Evolutionary conservation across 1,139 yeast species (phyloP), one percentile per base, ranked within the genome.

Genomic region (Spencermartinsiella ligniputridi): DNA sequence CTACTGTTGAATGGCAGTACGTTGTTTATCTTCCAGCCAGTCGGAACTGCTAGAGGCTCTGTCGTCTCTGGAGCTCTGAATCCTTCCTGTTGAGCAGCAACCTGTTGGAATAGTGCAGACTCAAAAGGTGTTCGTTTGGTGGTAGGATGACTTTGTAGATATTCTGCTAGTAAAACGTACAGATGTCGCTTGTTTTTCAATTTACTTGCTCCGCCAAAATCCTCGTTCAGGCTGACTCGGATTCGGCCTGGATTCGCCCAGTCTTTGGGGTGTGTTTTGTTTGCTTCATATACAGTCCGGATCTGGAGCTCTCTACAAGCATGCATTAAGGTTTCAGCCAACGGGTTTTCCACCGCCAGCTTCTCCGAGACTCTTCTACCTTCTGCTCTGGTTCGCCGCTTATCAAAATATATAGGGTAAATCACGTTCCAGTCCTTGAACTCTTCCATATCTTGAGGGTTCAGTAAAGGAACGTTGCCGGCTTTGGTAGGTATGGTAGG

Each of bases 201-300:
- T 27, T 47, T 41, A 9, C 48, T 51, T 21, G 45, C 40, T 15
- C 32, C 32, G 15, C 15, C 32, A n/a, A 27, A n/a, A 37, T 51
- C 39, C 67, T 67, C 56, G 32, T 15, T 79, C 11, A 51, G 34
- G 64, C 48, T 74, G 17, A 89, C 85, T 55, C 96, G 76, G 32
- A 92, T 92, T 56, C 97, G 76, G 12, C 98, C 98, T 1, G 97
- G 95, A 61, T 92, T 92, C 50, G 97, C 96, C 76, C 85, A 92
- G 67, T 92, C 98, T 63, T 89, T 96, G 9, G 98, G 98, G 66
- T 92, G 98, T 2, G 84, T 68, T 67, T 89, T 92, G 51, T 84
- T 88, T 51, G 92, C 81, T 61, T 54, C 76, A 59, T 62, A 54
- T 22, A 67, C 63, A 5, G 62, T 54, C 37, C 63, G 63, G 38